A percentile compares a stretch with the other conserved stretches of the same genome.
Conservation (phyloP, 2,329 filamentous ascomycete genomes). For the Penicillium sp. region DNA sequence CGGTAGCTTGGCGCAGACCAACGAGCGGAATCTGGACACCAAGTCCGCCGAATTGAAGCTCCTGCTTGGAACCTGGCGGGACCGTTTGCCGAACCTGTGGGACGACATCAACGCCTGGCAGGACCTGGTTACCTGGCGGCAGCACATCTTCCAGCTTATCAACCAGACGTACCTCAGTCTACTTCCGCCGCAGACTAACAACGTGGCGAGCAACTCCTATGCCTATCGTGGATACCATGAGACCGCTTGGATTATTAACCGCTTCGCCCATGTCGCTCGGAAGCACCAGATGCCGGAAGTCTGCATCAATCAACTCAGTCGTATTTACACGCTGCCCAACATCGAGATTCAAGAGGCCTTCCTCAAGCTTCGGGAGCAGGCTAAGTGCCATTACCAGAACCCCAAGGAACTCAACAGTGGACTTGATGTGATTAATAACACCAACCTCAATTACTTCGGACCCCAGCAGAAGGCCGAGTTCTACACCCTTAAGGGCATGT, state of each 20-base stretch:
- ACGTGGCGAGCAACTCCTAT: slow-evolving; percentile 86
- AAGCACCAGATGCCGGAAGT: slow-evolving; percentile 97
- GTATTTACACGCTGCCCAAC: slow-evolving; percentile 97
- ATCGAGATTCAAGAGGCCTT: slow-evolving; percentile 99
- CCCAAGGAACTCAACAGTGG: slow-evolving; percentile 87
- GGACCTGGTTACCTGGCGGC: slow-evolving; percentile 98
- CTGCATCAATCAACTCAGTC: slow-evolving; percentile 93
- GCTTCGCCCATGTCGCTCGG: slow-evolving; percentile 94
- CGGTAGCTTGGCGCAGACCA: slow-evolving; percentile 83
- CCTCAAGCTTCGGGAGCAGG: slow-evolving; percentile 96
- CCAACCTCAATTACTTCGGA: slow-evolving; percentile 97
- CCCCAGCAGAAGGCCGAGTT: slow-evolving; percentile 96
- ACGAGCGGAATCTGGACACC: slow-evolving; percentile 78
- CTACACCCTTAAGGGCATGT: slow-evolving; percentile 99
- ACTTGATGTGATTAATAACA: slow-evolving; percentile 98
- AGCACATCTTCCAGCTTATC: slow-evolving; percentile 98
- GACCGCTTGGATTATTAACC: slow-evolving; percentile 99
- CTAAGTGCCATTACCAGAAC: slow-evolving; percentile 98
- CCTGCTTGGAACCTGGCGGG: slow-evolving; percentile 90
- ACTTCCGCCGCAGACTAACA: slow-evolving; percentile 76
- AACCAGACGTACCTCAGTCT: slow-evolving; percentile 90
- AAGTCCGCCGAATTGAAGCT: slow-evolving; percentile 97
- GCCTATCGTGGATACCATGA: slow-evolving; percentile 98
- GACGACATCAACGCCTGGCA: slow-evolving; percentile 99
- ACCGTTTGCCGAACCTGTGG: slow-evolving; percentile 95